phyloP scores from a whole-genome alignment of 1,139 yeast species.

The Pichia sp. region DNA sequence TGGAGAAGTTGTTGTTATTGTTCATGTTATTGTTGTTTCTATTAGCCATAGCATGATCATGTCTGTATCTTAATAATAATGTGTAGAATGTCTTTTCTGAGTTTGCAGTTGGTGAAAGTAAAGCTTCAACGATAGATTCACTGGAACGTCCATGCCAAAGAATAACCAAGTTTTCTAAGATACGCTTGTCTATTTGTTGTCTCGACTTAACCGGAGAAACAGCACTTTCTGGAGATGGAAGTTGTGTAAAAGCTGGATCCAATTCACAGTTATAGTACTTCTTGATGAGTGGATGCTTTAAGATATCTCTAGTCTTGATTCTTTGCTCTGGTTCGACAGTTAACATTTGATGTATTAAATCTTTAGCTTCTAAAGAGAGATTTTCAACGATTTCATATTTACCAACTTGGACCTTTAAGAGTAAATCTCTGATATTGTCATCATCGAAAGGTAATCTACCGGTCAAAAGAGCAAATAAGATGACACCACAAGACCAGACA shows the following conservation, averaged over 20 bases:
- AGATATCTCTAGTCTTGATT: slow-evolving; percentile 69
- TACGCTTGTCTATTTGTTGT: slow-evolving; percentile 73
- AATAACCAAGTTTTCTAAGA: slow-evolving; percentile 80
- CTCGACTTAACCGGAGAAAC: slow-evolving; percentile 44
- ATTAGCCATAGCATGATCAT: slow-evolving; percentile 50
- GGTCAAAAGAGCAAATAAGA: slow-evolving; percentile 85
- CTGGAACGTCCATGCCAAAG: slow-evolving; percentile 87
- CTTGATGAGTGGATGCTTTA: slow-evolving; percentile 73
- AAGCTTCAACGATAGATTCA: slow-evolving; percentile 54
- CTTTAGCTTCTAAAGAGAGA: slow-evolving; percentile 79
- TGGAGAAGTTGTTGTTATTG: slow-evolving; percentile 3
- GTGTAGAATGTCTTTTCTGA: slow-evolving; percentile 92
- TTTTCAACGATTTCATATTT: slow-evolving; percentile 80
- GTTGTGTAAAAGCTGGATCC: slow-evolving; percentile 25
- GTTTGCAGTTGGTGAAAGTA: slow-evolving; percentile 59
- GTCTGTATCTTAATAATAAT: slow-evolving; percentile 77
- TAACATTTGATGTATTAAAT: slow-evolving; percentile 79
- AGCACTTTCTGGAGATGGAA: slow-evolving; percentile 32
- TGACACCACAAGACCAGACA: slow-evolving; percentile 98
- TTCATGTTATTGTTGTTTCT: slow-evolving; percentile 3
- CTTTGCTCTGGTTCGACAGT: slow-evolving; percentile 77
- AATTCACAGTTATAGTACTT: slow-evolving; percentile 58
- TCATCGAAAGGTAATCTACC: slow-evolving; percentile 98
- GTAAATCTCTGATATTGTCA: slow-evolving; percentile 82
- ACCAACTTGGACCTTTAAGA: slow-evolving; percentile 91